These are phyloP conservation scores for Rhinocladiella similis DNA, from an alignment of 2,329 filamentous ascomycete species.

Conservation along the genomic window DNA sequence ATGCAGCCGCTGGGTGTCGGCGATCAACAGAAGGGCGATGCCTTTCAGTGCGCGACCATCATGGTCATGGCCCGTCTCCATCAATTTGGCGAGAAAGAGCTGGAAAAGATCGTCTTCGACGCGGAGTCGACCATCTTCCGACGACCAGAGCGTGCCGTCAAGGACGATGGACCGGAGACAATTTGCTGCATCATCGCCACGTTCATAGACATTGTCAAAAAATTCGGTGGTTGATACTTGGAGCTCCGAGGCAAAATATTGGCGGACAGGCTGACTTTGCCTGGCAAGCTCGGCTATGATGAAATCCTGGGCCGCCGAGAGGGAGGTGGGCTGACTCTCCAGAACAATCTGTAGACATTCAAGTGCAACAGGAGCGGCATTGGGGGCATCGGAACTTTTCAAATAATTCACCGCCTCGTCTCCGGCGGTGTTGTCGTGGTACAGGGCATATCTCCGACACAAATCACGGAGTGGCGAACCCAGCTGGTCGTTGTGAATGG, in stretches of 20 bases:
- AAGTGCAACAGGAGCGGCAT: conserved; percentile 41
- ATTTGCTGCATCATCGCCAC: conserved; percentile 48
- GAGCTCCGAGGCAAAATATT: conserved; percentile 44
- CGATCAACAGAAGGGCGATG: conserved; percentile 59
- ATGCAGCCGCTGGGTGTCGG: conserved; percentile 52
- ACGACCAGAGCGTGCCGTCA: conserved; percentile 45
- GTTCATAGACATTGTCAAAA: conserved; percentile 50
- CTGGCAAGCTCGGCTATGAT: conserved; percentile 48
- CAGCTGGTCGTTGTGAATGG: conserved; percentile 40
- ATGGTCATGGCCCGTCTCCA: conserved; percentile 82
- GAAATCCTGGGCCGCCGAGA: conserved; percentile 46
- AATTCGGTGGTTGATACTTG: conserved; percentile 47
- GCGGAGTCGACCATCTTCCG: conserved; percentile 41
- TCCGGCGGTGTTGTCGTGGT: conserved; percentile 44
- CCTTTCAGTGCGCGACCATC: conserved; percentile 62
- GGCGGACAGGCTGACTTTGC: conserved; percentile 44
- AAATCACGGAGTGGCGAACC: conserved; percentile 42
- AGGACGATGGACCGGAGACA: conserved; percentile 49
- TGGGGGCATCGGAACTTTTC: conserved; percentile 43
- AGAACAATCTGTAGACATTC: conserved; percentile 47
- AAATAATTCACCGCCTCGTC: conserved; percentile 46
- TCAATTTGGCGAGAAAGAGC: conserved; percentile 80
- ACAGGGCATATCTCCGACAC: conserved; percentile 43
- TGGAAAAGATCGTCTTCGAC: conserved; percentile 51
- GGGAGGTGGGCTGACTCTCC: conserved; percentile 35